Evolutionary conservation across 176 grass and related monocot genomes (phyloP).

Genomic region (Zoysia japonica): DNA sequence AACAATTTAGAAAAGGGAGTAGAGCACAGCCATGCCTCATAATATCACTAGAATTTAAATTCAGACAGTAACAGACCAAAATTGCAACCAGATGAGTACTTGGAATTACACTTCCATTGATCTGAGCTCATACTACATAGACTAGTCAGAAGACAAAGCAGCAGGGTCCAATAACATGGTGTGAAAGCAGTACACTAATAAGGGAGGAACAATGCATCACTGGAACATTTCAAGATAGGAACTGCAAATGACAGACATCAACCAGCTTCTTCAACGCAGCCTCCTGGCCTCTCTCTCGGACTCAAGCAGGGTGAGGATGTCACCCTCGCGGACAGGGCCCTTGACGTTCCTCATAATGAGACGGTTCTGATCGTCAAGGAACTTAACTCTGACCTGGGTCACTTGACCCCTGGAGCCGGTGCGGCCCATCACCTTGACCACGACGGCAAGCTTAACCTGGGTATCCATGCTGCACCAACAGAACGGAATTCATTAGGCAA

Average conservation of each 20-base stretch:
- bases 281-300: slow-evolving; percentile 83
- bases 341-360: slow-evolving; percentile 83
- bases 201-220: neutral
- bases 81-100: slow-evolving; percentile 27
- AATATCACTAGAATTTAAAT: neutral
- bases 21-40: neutral
- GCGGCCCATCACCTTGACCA: slow-evolving; percentile 78
- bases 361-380: slow-evolving; percentile 75
- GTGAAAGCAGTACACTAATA: slow-evolving; percentile 36
- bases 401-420: slow-evolving; percentile 76
- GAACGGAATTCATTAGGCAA: neutral
- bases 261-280: slow-evolving; percentile 48
- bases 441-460: slow-evolving; percentile 72
- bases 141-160: slow-evolving; percentile 10
- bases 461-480: slow-evolving; percentile 53
- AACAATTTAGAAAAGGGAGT: too few species aligned
- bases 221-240: slow-evolving; percentile 1
- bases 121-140: slow-evolving; percentile 1
- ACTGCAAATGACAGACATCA: neutral
- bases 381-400: slow-evolving; percentile 78
- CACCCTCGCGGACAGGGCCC: slow-evolving; percentile 67
- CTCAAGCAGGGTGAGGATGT: slow-evolving; percentile 73
- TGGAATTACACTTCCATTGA: slow-evolving; percentile 30
- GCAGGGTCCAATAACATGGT: slow-evolving; percentile 29
- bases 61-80: slow-evolving; percentile 33